A percentile compares a stretch with the other conserved stretches of the same genome.
Conservation (phyloP, 768 basidiomycete genomes). For the Pulveroboletus frians region DNA sequence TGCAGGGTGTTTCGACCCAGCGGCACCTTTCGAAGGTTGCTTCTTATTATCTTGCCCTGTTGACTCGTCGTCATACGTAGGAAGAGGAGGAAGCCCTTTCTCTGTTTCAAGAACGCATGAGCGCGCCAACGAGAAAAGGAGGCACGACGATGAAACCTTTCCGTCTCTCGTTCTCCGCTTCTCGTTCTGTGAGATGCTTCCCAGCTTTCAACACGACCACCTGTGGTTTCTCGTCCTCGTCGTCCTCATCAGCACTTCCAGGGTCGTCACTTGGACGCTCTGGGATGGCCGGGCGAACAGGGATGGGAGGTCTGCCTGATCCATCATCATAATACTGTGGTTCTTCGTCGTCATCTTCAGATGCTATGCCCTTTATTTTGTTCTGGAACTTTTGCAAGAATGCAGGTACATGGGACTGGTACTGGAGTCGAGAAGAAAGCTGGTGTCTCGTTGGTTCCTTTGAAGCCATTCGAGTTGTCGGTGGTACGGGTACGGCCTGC, state of each 20-base stretch:
- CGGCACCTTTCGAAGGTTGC: slow-evolving; percentile 10
- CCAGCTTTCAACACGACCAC: slow-evolving; percentile 86
- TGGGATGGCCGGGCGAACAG: slow-evolving; percentile 66
- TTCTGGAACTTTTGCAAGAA: slow-evolving; percentile 67
- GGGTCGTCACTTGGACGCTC: slow-evolving; percentile 61
- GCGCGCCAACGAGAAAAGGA: neutral
- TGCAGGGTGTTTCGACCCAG: slow-evolving; percentile 21
- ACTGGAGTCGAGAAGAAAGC: slow-evolving; percentile 64
- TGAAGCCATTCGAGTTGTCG: slow-evolving; percentile 27
- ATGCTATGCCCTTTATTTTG: slow-evolving; percentile 48
- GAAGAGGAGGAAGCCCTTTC: slow-evolving; percentile 55
- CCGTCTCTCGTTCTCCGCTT: slow-evolving; percentile 73
- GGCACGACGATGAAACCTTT: slow-evolving; percentile 45
- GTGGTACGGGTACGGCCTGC: neutral
- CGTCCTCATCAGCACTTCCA: slow-evolving; percentile 70
- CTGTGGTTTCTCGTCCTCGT: slow-evolving; percentile 77
- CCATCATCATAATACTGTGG: slow-evolving; percentile 59
- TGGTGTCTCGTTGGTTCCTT: slow-evolving; percentile 70
- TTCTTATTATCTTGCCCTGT: slow-evolving; percentile 28
- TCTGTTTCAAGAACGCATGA: slow-evolving; percentile 35
- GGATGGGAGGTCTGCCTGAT: slow-evolving; percentile 69
- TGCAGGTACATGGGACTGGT: slow-evolving; percentile 53
- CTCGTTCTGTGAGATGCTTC: slow-evolving; percentile 75
- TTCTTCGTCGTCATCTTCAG: slow-evolving; percentile 44
- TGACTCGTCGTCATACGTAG: slow-evolving; percentile 31